Conservation (phyloP, 257 asterid genomes). For the Oldenlandia corymbosa region DNA sequence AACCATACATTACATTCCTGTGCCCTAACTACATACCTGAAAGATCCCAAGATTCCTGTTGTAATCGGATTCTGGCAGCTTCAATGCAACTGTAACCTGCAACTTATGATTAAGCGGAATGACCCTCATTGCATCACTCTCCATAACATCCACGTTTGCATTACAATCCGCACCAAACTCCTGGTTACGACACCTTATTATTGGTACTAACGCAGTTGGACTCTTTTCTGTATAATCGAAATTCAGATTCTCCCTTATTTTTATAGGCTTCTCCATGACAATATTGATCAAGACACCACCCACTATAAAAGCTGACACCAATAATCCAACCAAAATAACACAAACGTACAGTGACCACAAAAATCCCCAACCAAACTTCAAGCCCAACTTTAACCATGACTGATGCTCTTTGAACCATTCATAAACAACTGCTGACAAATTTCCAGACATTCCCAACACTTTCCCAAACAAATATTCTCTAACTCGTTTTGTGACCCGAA, state of each 20-base stretch:
- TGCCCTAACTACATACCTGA: slow-evolving; percentile 46
- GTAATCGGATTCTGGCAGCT: slow-evolving; percentile 77
- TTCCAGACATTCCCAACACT: slow-evolving; percentile 26
- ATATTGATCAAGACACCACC: slow-evolving; percentile 53
- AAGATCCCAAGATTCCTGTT: slow-evolving; percentile 86
- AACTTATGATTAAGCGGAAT: slow-evolving; percentile 65
- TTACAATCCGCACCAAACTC: slow-evolving; percentile 30
- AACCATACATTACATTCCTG: slow-evolving; percentile 4
- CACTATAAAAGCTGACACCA: slow-evolving; percentile 59
- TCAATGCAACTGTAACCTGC: slow-evolving; percentile 64
- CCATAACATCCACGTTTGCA: slow-evolving; percentile 34
- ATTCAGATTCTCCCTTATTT: slow-evolving; percentile 54
- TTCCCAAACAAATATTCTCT: slow-evolving; percentile 27
- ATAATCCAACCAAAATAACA: slow-evolving; percentile 51
- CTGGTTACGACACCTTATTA: slow-evolving; percentile 29
- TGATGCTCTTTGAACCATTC: slow-evolving; percentile 59
- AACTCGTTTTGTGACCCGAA: slow-evolving; percentile 37
- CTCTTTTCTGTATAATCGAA: slow-evolving; percentile 82
- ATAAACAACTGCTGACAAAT: slow-evolving; percentile 25
- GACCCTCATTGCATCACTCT: slow-evolving; percentile 36
- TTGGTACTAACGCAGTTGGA: slow-evolving; percentile 71
- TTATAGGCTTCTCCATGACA: slow-evolving; percentile 70
- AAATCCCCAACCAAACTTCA: slow-evolving; percentile 85
- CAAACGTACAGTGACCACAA: slow-evolving; percentile 82
- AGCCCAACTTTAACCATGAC: slow-evolving; percentile 54